Evolutionary conservation across 352 stramenopile species (phyloP).

Genomic region (Pythium chondricola): DNA sequence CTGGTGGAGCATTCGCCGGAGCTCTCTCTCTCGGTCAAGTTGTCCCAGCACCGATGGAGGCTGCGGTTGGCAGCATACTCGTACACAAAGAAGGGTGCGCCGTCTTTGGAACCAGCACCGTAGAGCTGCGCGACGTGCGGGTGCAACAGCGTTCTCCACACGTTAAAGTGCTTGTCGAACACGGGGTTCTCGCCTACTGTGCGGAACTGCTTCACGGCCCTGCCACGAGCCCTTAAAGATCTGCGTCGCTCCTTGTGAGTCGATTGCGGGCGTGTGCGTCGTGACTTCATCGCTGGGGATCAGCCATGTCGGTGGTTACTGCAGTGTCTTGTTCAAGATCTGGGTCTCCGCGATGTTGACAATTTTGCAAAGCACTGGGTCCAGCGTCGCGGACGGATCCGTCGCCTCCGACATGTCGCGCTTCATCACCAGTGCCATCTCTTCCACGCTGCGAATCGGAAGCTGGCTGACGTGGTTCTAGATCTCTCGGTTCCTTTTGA

Average conservation of each 20-base stretch:
- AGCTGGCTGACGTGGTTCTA: too few relatives aligned
- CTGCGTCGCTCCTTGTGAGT: slow-evolving; percentile 1
- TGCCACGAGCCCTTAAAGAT: slow-evolving; percentile 22
- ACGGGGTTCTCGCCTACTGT: slow-evolving; percentile 17
- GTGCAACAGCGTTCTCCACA: slow-evolving; percentile 21
- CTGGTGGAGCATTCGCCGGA: slow-evolving; percentile 20
- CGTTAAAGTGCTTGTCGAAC: slow-evolving; percentile 22
- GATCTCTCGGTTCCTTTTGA: too few relatives aligned
- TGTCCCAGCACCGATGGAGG: slow-evolving; percentile 18
- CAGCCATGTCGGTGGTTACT: not conserved
- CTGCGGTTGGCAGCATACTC: slow-evolving; percentile 17
- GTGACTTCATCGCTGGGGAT: slow-evolving; percentile 1
- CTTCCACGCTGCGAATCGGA: slow-evolving; percentile 5
- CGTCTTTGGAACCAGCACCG: slow-evolving; percentile 14
- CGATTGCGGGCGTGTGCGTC: not conserved
- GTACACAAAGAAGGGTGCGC: slow-evolving; percentile 27
- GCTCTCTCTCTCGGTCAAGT: slow-evolving; percentile 1
- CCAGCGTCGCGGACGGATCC: not conserved
- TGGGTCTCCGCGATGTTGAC: slow-evolving; percentile 9
- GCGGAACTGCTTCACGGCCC: slow-evolving; percentile 22
- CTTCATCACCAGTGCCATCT: slow-evolving; percentile 11
- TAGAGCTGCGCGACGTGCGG: slow-evolving; percentile 25
- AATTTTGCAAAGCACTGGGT: slow-evolving; percentile 1
- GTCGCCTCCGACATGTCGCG: not conserved
- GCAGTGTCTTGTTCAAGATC: slow-evolving; percentile 1